phyloP scores from a whole-genome alignment of 2,329 filamentous ascomycete genomes.

The Fusarium sp. region DNA sequence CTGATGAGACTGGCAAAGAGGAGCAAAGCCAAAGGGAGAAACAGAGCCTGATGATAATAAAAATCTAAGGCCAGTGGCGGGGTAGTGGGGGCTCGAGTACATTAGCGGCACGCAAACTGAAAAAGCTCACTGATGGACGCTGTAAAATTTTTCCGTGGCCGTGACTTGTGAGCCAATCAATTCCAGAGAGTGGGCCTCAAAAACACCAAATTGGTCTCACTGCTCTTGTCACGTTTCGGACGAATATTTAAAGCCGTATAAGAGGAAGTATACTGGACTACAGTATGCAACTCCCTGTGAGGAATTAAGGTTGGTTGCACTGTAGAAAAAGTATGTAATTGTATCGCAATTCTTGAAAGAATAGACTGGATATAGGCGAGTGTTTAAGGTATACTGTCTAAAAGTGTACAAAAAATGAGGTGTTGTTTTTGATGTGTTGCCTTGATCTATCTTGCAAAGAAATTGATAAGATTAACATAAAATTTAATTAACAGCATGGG shows the following conservation, averaged over 20 bases:
- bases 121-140: conserved; percentile 16
- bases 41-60: conserved; percentile 45
- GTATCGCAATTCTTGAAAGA: too few relatives aligned
- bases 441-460: too few relatives aligned
- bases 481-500: too few relatives aligned
- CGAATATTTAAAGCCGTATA: not conserved
- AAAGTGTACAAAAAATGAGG: too few relatives aligned
- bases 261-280: not conserved
- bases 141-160: conserved; percentile 26
- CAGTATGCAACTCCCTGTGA: not conserved
- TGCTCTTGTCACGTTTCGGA: not conserved
- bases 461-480: too few relatives aligned
- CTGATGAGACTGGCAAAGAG: conserved; percentile 38
- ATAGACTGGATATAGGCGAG: too few relatives aligned
- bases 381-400: too few relatives aligned
- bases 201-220: conserved; percentile 4
- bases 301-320: too few relatives aligned
- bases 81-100: conserved; percentile 38
- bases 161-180: conserved; percentile 4
- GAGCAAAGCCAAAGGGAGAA: conserved; percentile 33
- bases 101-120: conserved; percentile 30
- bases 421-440: too few relatives aligned
- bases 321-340: too few relatives aligned
- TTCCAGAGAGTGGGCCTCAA: not conserved
- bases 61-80: conserved; percentile 47